These are phyloP conservation scores for Solanum pinnatisectum DNA, from an alignment of 257 asterid species.

Conservation along the genomic window DNA sequence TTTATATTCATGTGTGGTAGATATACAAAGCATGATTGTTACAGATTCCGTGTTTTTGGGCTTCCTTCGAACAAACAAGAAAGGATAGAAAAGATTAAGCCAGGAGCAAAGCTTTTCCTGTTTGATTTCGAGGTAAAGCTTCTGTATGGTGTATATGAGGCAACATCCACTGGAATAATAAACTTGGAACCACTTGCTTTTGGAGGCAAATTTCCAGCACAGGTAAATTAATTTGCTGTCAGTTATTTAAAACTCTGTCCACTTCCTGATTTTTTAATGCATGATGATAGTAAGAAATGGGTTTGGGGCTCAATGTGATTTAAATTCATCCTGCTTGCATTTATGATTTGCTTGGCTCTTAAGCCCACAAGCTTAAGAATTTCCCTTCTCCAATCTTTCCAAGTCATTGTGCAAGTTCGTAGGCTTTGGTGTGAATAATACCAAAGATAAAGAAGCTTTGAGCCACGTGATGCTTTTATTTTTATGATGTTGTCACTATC, in stretches of 20 bases:
- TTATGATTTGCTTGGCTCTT: background rate
- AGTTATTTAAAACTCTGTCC: background rate
- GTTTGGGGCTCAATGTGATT: background rate
- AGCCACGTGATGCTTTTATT: background rate
- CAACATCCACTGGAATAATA: conserved; percentile 48
- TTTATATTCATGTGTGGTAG: conserved; percentile 64
- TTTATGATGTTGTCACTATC: background rate
- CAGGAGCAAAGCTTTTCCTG: conserved; percentile 64
- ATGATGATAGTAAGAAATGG: background rate
- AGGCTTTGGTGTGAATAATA: background rate
- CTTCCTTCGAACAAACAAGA: conserved; percentile 41
- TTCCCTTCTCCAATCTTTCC: background rate
- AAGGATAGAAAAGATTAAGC: conserved; percentile 42
- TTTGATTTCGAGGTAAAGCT: conserved; percentile 53
- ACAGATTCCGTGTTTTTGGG: conserved; percentile 69
- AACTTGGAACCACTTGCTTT: conserved; percentile 75
- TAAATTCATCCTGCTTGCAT: background rate
- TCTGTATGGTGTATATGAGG: conserved; percentile 70
- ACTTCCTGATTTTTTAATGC: background rate
- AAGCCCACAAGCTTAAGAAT: background rate
- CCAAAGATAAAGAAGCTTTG: background rate
- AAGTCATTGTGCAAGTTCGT: background rate
- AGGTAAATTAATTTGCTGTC: conserved; percentile 26
- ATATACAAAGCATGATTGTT: conserved; percentile 53
- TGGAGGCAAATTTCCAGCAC: conserved; percentile 68